Conservation (phyloP, 2,329 filamentous ascomycete species). For the Aspergillus spinulosporus region DNA sequence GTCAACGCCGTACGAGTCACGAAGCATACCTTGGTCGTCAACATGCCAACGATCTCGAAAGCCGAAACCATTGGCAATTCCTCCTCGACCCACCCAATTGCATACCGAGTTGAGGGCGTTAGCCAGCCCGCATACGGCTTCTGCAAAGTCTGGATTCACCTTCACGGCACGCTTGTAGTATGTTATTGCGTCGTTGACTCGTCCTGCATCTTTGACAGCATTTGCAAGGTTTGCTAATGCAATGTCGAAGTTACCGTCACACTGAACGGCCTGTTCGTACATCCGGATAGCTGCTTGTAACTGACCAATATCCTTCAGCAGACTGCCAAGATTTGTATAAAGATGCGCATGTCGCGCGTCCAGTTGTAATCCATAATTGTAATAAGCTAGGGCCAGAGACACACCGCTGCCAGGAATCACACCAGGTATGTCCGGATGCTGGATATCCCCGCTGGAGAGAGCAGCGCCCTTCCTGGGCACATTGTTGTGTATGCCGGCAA, state of each 20-base stretch:
- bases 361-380: slow-evolving; percentile 86
- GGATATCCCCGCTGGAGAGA: slow-evolving; percentile 37
- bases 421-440: slow-evolving; percentile 65
- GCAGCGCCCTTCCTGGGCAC: slow-evolving; percentile 42
- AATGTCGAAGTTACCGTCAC: slow-evolving; percentile 94
- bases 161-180: slow-evolving; percentile 90
- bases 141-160: slow-evolving; percentile 93
- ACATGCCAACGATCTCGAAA: slow-evolving; percentile 91
- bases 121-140: slow-evolving; percentile 92
- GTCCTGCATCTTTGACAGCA: slow-evolving; percentile 93
- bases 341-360: slow-evolving; percentile 91
- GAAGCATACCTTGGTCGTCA: slow-evolving; percentile 76
- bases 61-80: slow-evolving; percentile 71
- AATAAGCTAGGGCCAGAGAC: slow-evolving; percentile 85
- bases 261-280: slow-evolving; percentile 92
- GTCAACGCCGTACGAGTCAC: slow-evolving; percentile 66
- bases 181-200: slow-evolving; percentile 84
- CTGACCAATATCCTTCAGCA: slow-evolving; percentile 95
- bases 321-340: slow-evolving; percentile 92
- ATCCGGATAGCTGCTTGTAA: slow-evolving; percentile 88
- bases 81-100: slow-evolving; percentile 87
- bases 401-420: slow-evolving; percentile 83
- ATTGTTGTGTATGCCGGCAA: slow-evolving; percentile 88
- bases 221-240: slow-evolving; percentile 95
- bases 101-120: slow-evolving; percentile 97